Evolutionary conservation across 768 basidiomycete genomes (phyloP), one percentile per base, ranked within the genome.

Genomic region (Suillus tomentosus): DNA sequence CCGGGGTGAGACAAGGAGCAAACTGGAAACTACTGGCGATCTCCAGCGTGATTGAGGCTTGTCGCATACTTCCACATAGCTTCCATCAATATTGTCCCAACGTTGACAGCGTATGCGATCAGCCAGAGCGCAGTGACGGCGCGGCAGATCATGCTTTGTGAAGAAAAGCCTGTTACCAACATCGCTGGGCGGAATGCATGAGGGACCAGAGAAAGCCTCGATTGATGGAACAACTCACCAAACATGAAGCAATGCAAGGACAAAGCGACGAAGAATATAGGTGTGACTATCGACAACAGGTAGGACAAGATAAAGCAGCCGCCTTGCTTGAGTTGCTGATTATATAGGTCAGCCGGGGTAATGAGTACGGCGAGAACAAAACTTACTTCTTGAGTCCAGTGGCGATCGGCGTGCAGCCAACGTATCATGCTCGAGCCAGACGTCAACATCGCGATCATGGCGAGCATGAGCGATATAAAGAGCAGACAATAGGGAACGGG

Each of bases 311-410:
- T 34, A 0, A 54, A 54, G 53, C n/a, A 54, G 11, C 19, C 31
- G 0, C 53, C 53, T 1, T 19, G 34, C 34, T 3, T 36, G 19
- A 54, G 53, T 36, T 54, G 53, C 53, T 54, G 19, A n/a, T 34
- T 19, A 53, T 17, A 6, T 3, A 13, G 19, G 31, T 54, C 19
- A 54, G 34, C 5, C 1, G 3, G 11, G 3, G 34, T 3, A 34
- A n/a, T 0, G 11, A 0, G 31, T 3, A 34, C 6, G 3, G 2
- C 5, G 5, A 34, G 34, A 34, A 36, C 6, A 0, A 34, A 0
- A 1, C 5, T 54, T 6, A 54, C 53, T 11, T 54, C 53, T 54
- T n/a, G 53, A 34, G 34, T n/a, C 53, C 31, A 36, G 0, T 34
- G 34, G 0, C 19, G 10, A 34, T 54, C 53, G 11, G 31, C 13